phyloP scores from a whole-genome alignment of 2,329 filamentous ascomycete species.

The Fusarium sp. region DNA sequence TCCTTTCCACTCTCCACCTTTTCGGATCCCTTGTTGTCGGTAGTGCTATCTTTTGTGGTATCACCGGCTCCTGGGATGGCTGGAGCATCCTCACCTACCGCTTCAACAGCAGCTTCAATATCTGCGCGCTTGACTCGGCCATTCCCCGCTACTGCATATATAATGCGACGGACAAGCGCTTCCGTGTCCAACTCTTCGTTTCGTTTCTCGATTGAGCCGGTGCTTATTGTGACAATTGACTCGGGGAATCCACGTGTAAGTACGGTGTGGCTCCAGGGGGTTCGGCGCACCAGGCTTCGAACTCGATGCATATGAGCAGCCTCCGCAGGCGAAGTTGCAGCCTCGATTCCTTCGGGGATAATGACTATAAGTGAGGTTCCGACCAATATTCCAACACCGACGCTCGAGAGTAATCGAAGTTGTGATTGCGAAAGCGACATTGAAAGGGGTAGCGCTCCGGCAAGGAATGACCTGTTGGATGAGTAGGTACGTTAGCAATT shows the following conservation, averaged over 20 bases:
- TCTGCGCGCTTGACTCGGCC: slow-evolving; percentile 21
- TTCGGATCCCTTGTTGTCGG: slow-evolving; percentile 11
- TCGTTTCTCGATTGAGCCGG: slow-evolving; percentile 4
- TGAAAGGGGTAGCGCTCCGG: slow-evolving; percentile 88
- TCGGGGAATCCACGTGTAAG: slow-evolving; percentile 39
- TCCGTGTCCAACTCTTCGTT: slow-evolving; percentile 15
- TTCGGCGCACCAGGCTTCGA: slow-evolving; percentile 45
- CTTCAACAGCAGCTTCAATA: slow-evolving; percentile 20
- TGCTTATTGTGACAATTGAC: slow-evolving; percentile 31
- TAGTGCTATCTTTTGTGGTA: neutral
- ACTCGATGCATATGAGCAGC: slow-evolving; percentile 49
- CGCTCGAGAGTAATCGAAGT: slow-evolving; percentile 85
- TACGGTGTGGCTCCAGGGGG: slow-evolving; percentile 42
- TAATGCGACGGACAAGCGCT: slow-evolving; percentile 24
- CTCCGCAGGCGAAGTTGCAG: slow-evolving; percentile 71
- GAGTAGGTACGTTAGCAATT: slow-evolving; percentile 27
- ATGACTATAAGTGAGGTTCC: slow-evolving; percentile 97
- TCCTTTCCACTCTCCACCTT: slow-evolving; percentile 19
- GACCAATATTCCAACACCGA: slow-evolving; percentile 93
- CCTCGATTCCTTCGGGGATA: slow-evolving; percentile 95
- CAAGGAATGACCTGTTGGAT: slow-evolving; percentile 81
- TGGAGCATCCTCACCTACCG: slow-evolving; percentile 21
- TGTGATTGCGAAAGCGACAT: slow-evolving; percentile 88
- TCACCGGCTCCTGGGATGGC: slow-evolving; percentile 20
- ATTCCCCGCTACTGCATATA: slow-evolving; percentile 5